Conservation (phyloP, 78 protist species). For the Dictyostelium intermedium region DNA sequence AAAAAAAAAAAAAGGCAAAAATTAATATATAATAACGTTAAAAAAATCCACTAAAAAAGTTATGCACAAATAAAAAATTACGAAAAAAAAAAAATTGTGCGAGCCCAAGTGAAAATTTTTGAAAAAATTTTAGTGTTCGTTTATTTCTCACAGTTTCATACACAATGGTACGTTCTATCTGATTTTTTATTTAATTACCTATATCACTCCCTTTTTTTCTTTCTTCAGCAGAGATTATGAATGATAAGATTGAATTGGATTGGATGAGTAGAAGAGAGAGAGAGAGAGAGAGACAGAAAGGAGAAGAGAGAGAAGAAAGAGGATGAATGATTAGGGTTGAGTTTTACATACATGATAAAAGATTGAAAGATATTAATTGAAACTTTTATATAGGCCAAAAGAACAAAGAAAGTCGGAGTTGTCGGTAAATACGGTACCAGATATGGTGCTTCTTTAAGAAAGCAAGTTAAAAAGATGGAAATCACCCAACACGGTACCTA, state of each 20-base stretch:
- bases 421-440: slow-evolving; percentile 99
- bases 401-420: slow-evolving; percentile 98
- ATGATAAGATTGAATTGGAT: no score
- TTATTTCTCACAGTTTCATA: background rate
- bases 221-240: no score
- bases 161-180: background rate
- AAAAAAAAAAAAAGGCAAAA: background rate
- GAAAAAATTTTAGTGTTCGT: background rate
- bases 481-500: slow-evolving; percentile 92
- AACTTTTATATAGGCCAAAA: slow-evolving; percentile 90
- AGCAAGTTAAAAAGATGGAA: slow-evolving; percentile 97
- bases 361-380: background rate
- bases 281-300: no score
- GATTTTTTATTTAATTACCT: background rate
- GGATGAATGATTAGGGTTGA: no score
- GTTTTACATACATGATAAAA: no score
- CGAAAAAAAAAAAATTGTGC: background rate
- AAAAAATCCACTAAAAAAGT: background rate
- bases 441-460: slow-evolving; percentile 98
- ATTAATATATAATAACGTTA: background rate
- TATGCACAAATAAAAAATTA: background rate
- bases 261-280: no score
- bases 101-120: background rate
- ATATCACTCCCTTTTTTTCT: no score
- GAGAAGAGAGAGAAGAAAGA: no score